Evolutionary conservation across 495 filamentous ascomycete genomes (phyloP), one percentile per base, ranked within the genome.

Genomic region (Tuber microsphaerosporum): DNA sequence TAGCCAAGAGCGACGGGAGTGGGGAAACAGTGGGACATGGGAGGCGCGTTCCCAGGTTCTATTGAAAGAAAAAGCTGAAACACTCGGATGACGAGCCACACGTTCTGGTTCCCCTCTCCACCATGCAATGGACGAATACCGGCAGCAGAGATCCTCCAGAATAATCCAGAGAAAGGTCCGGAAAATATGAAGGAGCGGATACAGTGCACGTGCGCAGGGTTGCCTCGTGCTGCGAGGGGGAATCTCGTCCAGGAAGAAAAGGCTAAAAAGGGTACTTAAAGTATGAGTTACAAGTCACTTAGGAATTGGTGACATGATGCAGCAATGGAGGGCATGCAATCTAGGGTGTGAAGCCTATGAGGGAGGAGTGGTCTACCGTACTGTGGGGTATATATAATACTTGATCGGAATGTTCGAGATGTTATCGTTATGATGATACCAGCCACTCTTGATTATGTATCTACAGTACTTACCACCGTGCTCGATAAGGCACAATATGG

Each of bases 281-380:
- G 87, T 73, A 88, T 87, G 76, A 88, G 87, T 56, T 88, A 88
- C 76, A 87, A 86, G 75, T 88, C 86, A 46, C 81, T 91, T 83
- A 91, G 91, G 85, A 92, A 91, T 74, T 91, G 89, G 89, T 89
- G 89, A 1, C 89, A 91, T 83, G 89, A 91, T 86, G 82, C 88
- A 14, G 82, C 85, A 75, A 90, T 89, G 81, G 82, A 80, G 76
- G n/a, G 56, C 0, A 65, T 31, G 12, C 12, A 16, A 65, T n/a
- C 12, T 65, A 22, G 56, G 16, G 14, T 5, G 56, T 65, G n/a
- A 31, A 17, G 8, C n/a, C n/a, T 14, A 31, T 26, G 56, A 65
- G 26, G 48, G 22, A n/a, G 20, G 20, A 10, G 22, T 56, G n/a
- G 22, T 56, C 10, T 56, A 56, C 48, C 48, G 22, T n/a, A 26